Evolutionary conservation across 139 green algal species (phyloP), one percentile per base, ranked within the genome.

Genomic region (Raphidocelis subcapitata): DNA sequence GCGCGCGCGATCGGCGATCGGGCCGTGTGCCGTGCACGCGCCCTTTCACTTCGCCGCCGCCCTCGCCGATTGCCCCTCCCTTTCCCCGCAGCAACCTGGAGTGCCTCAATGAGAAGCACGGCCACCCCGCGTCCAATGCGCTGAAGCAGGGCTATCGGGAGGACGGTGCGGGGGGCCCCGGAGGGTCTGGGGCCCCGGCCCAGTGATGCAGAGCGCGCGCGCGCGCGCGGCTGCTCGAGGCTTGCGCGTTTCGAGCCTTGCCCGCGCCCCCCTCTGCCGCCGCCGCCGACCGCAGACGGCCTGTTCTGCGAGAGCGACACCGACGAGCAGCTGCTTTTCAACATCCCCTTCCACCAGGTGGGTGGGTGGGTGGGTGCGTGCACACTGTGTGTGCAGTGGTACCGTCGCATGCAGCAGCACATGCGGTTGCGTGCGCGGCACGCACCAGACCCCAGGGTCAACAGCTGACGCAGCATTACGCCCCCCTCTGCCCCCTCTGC

Each of bases 261-360:
- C 32, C 14, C 20, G 31, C 26, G 15, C 18, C 26, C 41, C 1
- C 4, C 66, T 64, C 66, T 23, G 28, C 10, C 2, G 20, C 10
- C 16, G 21, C 24, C 28, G 23, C 16, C 1, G 93, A 93, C 69
- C 72, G 91, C 44, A 91, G 82, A 87, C 37, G 84, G 84, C 0
- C 78, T 97, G 28, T 86, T 73, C 32, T 65, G 95, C 14, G 88
- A 97, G 74, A 85, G 66, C 23, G 92, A 97, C 65, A 92, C 85
- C 0, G 92, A 97, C 36, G 92, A 96, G 75, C 91, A 97, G 86
- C 71, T 97, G n/a, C 68, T 97, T 5, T 74, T 97, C 0, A 89
- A 97, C 80, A 85, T 97, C 3, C 81, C 87, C 5, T 96, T 94
- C 77, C 85, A 84, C 54, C 74, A 84, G n/a, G n/a, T n/a, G n/a